Conservation (phyloP, 768 basidiomycete genomes). For the Serendipita vermifera region DNA sequence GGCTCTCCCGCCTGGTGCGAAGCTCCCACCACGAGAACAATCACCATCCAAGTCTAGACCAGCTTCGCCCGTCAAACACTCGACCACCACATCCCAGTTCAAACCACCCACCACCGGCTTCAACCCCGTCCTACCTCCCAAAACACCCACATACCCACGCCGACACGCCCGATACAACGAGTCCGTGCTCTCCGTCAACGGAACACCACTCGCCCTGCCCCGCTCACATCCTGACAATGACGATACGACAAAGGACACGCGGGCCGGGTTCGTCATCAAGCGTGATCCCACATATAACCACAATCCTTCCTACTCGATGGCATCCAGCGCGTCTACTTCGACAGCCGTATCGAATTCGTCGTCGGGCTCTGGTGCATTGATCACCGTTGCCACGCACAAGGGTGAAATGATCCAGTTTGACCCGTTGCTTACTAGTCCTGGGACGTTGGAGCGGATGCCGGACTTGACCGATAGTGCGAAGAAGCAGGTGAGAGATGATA, state of each 20-base stretch:
- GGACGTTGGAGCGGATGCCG: slow-evolving; percentile 58
- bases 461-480: slow-evolving; percentile 73
- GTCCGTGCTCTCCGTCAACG: neutral
- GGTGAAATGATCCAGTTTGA: slow-evolving; percentile 52
- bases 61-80: neutral
- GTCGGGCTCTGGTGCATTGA: neutral
- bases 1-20: neutral
- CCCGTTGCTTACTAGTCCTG: slow-evolving; percentile 59
- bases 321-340: neutral
- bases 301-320: neutral
- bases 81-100: neutral
- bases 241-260: no score
- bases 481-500: slow-evolving; percentile 66
- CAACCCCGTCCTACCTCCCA: slow-evolving; percentile 4
- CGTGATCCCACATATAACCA: neutral
- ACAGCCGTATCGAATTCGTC: no score
- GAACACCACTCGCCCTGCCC: neutral
- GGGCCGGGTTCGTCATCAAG: neutral
- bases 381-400: neutral
- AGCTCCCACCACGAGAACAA: neutral
- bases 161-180: neutral
- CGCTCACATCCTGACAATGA: neutral
- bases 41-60: neutral
- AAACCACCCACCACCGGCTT: neutral
- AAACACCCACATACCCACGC: neutral